Evolutionary conservation across 1,284 basidiomycete species (phyloP).

Genomic region (Phaffia rhodozyma): DNA sequence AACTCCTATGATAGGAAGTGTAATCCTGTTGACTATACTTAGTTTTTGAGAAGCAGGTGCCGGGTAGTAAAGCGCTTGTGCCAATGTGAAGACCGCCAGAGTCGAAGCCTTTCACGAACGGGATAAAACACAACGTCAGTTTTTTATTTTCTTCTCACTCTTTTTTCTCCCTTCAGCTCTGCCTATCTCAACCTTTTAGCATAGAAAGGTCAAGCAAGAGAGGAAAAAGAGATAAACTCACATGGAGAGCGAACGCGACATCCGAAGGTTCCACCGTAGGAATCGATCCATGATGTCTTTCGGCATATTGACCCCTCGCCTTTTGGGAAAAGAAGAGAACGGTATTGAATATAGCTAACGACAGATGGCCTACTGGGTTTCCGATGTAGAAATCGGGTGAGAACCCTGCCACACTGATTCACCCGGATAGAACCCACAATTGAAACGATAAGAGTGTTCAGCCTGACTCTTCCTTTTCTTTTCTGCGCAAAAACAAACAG

Average conservation of each 20-base stretch:
- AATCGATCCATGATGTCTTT: slow-evolving; percentile 33
- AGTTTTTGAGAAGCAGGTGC: slow-evolving; percentile 22
- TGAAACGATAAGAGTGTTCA: background rate
- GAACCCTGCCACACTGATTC: slow-evolving; percentile 32
- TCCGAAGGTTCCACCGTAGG: slow-evolving; percentile 36
- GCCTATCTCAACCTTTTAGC: background rate
- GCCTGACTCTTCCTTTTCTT: background rate
- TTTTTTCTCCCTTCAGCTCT: too few relatives aligned
- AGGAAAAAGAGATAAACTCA: slow-evolving; percentile 28
- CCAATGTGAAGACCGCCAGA: background rate
- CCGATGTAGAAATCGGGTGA: slow-evolving; percentile 37
- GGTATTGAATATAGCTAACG: slow-evolving; percentile 34
- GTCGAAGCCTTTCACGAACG: background rate
- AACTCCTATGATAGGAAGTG: slow-evolving; percentile 21
- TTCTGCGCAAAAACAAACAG: background rate
- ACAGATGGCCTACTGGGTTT: slow-evolving; percentile 38
- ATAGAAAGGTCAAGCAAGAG: slow-evolving; percentile 19
- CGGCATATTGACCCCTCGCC: slow-evolving; percentile 33
- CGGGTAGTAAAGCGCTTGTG: slow-evolving; percentile 20
- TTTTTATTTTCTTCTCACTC: too few relatives aligned
- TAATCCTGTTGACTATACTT: slow-evolving; percentile 23
- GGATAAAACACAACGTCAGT: background rate
- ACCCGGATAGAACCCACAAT: background rate
- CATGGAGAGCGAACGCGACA: slow-evolving; percentile 37
- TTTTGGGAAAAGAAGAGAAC: slow-evolving; percentile 30